A percentile compares a stretch with the other conserved stretches of the same genome.
Evolutionary conservation across 345 rosid species (phyloP).

Genomic region (Acer saccharum): DNA sequence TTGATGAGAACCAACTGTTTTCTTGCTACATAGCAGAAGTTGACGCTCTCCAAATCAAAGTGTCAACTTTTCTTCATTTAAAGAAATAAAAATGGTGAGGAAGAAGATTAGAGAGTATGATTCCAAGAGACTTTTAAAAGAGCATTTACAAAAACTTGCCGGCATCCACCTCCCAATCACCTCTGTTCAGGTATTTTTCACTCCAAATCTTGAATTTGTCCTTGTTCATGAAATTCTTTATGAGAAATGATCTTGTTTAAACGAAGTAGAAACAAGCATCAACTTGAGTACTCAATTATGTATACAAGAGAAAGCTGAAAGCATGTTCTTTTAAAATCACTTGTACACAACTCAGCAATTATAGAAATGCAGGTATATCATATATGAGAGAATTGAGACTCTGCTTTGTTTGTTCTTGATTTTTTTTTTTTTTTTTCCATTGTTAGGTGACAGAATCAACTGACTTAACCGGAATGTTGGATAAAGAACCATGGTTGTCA

Average conservation of each 20-base stretch:
- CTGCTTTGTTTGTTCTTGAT: neutral
- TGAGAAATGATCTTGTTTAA: too few species aligned
- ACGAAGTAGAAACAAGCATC: too few species aligned
- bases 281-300: too few species aligned
- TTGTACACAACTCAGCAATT: too few species aligned
- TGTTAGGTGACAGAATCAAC: conserved; percentile 74
- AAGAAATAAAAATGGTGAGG: conserved; percentile 50
- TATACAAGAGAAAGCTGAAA: too few species aligned
- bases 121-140: conserved; percentile 67
- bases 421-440: neutral
- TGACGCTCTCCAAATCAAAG: neutral
- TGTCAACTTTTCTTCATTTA: neutral
- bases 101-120: conserved; percentile 89
- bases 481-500: conserved; percentile 79
- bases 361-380: neutral
- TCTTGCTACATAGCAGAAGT: neutral
- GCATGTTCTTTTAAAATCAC: too few species aligned
- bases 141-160: conserved; percentile 69
- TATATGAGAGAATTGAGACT: neutral
- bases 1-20: neutral
- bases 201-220: neutral
- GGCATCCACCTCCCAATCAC: conserved; percentile 53
- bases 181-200: conserved; percentile 60
- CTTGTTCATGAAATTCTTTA: neutral
- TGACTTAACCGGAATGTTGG: conserved; percentile 67